phyloP scores from a whole-genome alignment of 768 basidiomycete genomes.

The Xerocomellus chrysenteron region DNA sequence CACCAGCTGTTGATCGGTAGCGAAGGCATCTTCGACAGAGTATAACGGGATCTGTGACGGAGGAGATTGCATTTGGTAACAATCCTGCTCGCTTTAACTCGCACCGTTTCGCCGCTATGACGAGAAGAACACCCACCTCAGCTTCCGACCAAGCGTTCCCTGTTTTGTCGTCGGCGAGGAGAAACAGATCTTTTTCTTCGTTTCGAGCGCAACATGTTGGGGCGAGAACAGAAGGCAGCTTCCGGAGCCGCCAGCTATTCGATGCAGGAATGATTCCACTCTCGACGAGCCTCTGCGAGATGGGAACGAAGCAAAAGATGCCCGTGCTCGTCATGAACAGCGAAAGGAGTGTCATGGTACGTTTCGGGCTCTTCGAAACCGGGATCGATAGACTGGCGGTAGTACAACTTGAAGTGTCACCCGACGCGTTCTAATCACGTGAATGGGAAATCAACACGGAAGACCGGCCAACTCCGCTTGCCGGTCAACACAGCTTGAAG shows the following conservation, averaged over 20 bases:
- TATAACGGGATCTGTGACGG: not conserved
- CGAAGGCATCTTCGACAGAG: not conserved
- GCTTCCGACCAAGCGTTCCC: not conserved
- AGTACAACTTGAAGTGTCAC: not conserved
- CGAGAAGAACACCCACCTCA: conserved; percentile 4
- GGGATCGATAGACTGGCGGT: not conserved
- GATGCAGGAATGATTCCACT: conserved; percentile 20
- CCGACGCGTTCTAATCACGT: conserved; percentile 19
- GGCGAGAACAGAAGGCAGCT: not conserved
- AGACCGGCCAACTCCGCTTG: not conserved
- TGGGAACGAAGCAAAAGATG: conserved; percentile 27
- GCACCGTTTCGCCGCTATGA: not conserved
- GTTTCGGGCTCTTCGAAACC: not conserved
- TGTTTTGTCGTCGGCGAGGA: not conserved
- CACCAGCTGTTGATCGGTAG: not conserved
- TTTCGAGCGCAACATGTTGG: not conserved
- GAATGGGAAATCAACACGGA: conserved; percentile 17
- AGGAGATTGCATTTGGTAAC: not conserved
- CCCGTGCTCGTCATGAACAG: conserved; percentile 24
- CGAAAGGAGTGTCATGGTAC: conserved; percentile 22
- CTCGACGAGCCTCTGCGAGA: conserved; percentile 24
- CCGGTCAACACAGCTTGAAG: not conserved
- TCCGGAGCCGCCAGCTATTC: conserved; percentile 3
- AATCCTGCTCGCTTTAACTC: not conserved
- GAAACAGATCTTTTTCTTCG: not conserved